These are phyloP conservation scores for Curvularia eragrostidis DNA, from an alignment of 2,329 filamentous ascomycete species.

Conservation along the genomic window DNA sequence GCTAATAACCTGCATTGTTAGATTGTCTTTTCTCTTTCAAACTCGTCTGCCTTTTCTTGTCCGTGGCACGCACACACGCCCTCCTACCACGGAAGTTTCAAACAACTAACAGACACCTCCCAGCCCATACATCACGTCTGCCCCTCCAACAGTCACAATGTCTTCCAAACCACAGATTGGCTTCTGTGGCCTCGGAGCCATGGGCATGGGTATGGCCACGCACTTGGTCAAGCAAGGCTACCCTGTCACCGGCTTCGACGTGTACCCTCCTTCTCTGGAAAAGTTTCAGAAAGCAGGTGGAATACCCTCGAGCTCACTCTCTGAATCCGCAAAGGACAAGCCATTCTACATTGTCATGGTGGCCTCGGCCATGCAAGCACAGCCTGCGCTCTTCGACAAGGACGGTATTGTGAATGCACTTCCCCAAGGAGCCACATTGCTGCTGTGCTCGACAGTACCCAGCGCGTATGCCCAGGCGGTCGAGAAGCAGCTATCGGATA, in stretches of 20 bases:
- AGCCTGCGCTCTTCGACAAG: conserved; percentile 68
- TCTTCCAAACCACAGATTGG: conserved; percentile 59
- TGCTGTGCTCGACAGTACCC: conserved; percentile 75
- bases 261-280: conserved; percentile 70
- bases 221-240: conserved; percentile 73
- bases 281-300: conserved; percentile 70
- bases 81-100: too few species aligned
- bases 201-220: conserved; percentile 83
- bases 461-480: conserved; percentile 70
- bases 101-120: neutral
- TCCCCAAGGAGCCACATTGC: conserved; percentile 64
- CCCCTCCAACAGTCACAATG: conserved; percentile 23
- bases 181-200: conserved; percentile 79
- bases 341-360: conserved; percentile 76
- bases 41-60: neutral
- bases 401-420: conserved; percentile 60
- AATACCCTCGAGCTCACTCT: conserved; percentile 63
- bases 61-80: too few species aligned
- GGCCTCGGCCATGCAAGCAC: conserved; percentile 72
- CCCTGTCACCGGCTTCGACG: conserved; percentile 73
- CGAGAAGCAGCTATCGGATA: conserved; percentile 61
- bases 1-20: neutral
- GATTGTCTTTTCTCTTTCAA: neutral
- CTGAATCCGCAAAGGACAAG: conserved; percentile 66
- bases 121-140: neutral